Percentiles rank a stretch among this genome's conserved stretches.
phyloP scores from a whole-genome alignment of 306 rosid genomes.

The Lagenaria siceraria region DNA sequence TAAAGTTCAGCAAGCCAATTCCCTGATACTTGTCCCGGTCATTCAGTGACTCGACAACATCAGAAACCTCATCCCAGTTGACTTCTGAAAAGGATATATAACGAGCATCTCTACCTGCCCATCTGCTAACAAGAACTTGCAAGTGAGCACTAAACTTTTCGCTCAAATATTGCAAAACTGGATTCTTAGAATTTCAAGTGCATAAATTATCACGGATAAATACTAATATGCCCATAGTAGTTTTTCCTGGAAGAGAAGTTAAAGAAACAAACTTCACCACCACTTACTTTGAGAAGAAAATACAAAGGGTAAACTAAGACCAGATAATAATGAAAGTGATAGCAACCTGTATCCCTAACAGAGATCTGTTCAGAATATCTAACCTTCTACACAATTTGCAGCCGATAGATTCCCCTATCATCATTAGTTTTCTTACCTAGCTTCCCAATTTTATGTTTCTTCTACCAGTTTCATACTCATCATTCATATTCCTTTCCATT shows the following conservation, averaged over 20 bases:
- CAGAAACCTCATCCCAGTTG: conserved; percentile 58
- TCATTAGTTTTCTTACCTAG: background rate
- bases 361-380: background rate
- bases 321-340: background rate
- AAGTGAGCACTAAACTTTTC: conserved; percentile 20
- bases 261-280: background rate
- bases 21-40: conserved; percentile 48
- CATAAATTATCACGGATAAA: background rate
- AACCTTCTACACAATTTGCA: background rate
- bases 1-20: conserved; percentile 72
- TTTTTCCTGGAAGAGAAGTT: background rate
- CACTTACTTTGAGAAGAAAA: background rate
- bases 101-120: conserved; percentile 34
- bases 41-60: conserved; percentile 29
- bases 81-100: conserved; percentile 40
- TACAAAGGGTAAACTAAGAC: background rate
- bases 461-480: background rate
- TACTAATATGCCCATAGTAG: background rate
- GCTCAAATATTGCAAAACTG: background rate
- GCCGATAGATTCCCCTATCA: background rate
- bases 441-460: background rate
- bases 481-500: background rate
- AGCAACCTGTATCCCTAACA: background rate
- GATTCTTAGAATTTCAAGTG: background rate
- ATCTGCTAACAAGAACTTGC: conserved; percentile 20